Base-by-base conservation (phyloP, 1,284 basidiomycete species). In the Malassezia arunalokei region DNA sequence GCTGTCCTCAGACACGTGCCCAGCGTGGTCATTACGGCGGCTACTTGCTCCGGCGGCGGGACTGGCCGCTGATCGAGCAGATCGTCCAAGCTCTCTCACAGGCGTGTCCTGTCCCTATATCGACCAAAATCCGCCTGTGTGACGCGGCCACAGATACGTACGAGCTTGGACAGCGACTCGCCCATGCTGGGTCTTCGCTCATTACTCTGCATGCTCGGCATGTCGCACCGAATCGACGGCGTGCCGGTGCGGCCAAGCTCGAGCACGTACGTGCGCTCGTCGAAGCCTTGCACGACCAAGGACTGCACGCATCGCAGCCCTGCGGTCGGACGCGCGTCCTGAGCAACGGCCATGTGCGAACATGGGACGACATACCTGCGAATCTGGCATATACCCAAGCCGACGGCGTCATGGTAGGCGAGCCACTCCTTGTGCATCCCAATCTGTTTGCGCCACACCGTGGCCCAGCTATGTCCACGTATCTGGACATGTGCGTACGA, bases 401-500 rank as follows among this genome's bases (percentile, higher is more conserved):
- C 39, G 80, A 83, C 62, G 85, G 84, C 7, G 69, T 83, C 54
- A 86, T 86, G 84, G 82, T 85, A 3, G 85, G 83, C 7, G 84
- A 86, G 68, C 78, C 79, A 15, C 71, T 86, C 32, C 73, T 85
- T 6, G 80, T 78, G 27, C 83, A 85, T 71, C 83, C 84, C 30
- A 80, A 78, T 27, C 12, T 51, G 5, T 56, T 51, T 38, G 40
- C 40, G 12, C 39, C 48, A 35, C 15, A 15, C 11, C 15, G 11
- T 35, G 33, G 33, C 11, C 15, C 33, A 35, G 11, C 33, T 3
- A 35, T 35, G 11, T 6, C 38, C 44, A 49, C 40, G 5, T 54
- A 49, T 15, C 24, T 54, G 33, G 15, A 32, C 12, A 14, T 48
- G 17, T 54, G 47, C 12, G 35, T 20, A 30, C 32, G 15, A 9